Evolutionary conservation across 148 eudicot genomes (phyloP).

Genomic region (Linanthus parryae): DNA sequence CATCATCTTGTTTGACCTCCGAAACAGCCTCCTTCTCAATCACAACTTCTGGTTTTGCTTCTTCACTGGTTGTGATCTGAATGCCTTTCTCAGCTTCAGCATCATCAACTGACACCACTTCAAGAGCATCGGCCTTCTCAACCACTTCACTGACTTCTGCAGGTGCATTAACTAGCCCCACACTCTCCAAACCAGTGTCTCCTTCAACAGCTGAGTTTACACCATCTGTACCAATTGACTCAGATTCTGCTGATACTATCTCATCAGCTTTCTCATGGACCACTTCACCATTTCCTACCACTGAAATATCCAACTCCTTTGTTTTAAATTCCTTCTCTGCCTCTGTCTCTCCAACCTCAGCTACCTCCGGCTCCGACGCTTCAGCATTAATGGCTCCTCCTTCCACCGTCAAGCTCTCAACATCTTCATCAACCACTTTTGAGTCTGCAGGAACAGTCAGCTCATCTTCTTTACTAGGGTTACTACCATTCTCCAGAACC

Average conservation of each 20-base stretch:
- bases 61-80: neutral
- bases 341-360: slow-evolving; percentile 31
- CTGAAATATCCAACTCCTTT: slow-evolving; percentile 18
- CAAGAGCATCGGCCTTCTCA: slow-evolving; percentile 25
- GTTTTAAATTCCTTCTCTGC: slow-evolving; percentile 16
- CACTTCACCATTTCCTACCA: slow-evolving; percentile 9
- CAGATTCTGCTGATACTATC: too few species aligned
- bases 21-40: slow-evolving; percentile 16
- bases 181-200: too few species aligned
- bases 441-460: slow-evolving; percentile 13
- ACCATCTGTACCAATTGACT: neutral
- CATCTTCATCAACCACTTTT: slow-evolving; percentile 16
- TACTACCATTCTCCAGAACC: neutral
- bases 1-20: slow-evolving; percentile 22
- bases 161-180: too few species aligned
- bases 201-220: neutral
- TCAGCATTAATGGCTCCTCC: slow-evolving; percentile 7
- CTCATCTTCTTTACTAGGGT: neutral
- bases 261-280: too few species aligned
- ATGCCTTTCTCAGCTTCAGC: neutral
- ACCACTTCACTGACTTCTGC: neutral
- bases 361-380: slow-evolving; percentile 21
- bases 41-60: slow-evolving; percentile 1
- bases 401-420: slow-evolving; percentile 19
- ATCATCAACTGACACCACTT: slow-evolving; percentile 1